Percentiles rank a stretch among this genome's conserved stretches.
Evolutionary conservation across 768 basidiomycete species (phyloP).

Genomic region (Hydnum rufescens): DNA sequence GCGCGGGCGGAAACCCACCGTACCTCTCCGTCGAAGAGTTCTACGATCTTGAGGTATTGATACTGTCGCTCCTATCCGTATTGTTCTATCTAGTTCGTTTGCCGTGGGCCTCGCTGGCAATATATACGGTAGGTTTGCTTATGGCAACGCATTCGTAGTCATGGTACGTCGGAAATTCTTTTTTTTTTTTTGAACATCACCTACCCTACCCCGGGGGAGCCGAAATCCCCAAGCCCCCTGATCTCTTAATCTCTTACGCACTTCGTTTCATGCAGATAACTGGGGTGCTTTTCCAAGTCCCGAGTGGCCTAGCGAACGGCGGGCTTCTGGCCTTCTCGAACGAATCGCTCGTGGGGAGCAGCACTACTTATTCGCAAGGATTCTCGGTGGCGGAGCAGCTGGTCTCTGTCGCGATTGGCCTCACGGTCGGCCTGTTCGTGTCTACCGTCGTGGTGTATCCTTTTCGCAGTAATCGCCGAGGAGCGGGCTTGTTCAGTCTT

Average conservation of each 20-base stretch:
- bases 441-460: slow-evolving; percentile 48
- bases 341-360: slow-evolving; percentile 11
- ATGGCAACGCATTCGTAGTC: slow-evolving; percentile 59
- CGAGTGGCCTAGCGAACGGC: slow-evolving; percentile 60
- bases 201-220: not conserved
- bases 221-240: too few species aligned
- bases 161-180: slow-evolving; percentile 35
- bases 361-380: slow-evolving; percentile 38
- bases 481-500: slow-evolving; percentile 7
- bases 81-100: slow-evolving; percentile 33
- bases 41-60: not conserved
- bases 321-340: slow-evolving; percentile 56
- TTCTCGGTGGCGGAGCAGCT: slow-evolving; percentile 61
- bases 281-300: slow-evolving; percentile 70
- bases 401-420: slow-evolving; percentile 53
- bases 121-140: slow-evolving; percentile 52
- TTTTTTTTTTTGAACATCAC: not conserved
- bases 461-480: slow-evolving; percentile 4
- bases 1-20: not conserved
- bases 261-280: slow-evolving; percentile 40
- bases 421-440: slow-evolving; percentile 64
- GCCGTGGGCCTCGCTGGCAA: slow-evolving; percentile 66
- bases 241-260: too few species aligned
- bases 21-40: too few species aligned
- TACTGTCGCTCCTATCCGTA: not conserved